Conservation (phyloP, 306 rosid species). For the Casuarina equisetifolia region DNA sequence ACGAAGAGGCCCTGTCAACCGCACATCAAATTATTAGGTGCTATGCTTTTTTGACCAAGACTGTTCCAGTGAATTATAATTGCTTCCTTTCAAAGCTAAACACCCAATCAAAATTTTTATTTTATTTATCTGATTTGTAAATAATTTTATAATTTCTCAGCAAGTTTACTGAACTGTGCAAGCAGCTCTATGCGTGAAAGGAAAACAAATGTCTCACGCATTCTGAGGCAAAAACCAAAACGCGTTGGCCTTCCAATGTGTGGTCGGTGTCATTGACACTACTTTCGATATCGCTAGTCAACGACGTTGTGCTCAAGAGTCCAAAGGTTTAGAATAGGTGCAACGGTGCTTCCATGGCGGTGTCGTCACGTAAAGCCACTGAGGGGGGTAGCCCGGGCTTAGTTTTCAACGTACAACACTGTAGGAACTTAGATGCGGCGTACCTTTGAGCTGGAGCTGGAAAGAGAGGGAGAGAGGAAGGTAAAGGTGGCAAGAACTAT, state of each 20-base stretch:
- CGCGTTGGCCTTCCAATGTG: not conserved
- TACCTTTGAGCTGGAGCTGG: constrained; percentile 29
- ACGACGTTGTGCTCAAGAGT: not conserved
- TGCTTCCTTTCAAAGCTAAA: not conserved
- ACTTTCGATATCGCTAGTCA: not conserved
- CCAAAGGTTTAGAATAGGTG: not conserved
- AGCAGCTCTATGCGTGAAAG: not conserved
- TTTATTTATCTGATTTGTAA: too few species aligned
- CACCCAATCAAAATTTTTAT: too few species aligned
- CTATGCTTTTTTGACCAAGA: not conserved
- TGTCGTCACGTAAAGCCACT: not conserved
- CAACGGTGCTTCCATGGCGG: not conserved
- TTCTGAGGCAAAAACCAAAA: not conserved
- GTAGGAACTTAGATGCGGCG: not conserved
- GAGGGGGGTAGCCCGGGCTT: not conserved
- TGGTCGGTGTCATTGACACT: too few species aligned
- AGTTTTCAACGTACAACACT: not conserved
- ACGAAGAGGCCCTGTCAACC: not conserved
- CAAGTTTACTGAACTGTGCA: not conserved
- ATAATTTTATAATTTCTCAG: too few species aligned
- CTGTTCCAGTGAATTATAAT: not conserved
- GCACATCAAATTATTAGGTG: constrained; percentile 13
- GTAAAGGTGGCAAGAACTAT: too few species aligned
- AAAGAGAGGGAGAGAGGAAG: constrained; percentile 18
- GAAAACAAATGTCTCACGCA: not conserved